phyloP scores from a whole-genome alignment of 495 filamentous ascomycete genomes.

The Lasiosphaeris hirsuta region DNA sequence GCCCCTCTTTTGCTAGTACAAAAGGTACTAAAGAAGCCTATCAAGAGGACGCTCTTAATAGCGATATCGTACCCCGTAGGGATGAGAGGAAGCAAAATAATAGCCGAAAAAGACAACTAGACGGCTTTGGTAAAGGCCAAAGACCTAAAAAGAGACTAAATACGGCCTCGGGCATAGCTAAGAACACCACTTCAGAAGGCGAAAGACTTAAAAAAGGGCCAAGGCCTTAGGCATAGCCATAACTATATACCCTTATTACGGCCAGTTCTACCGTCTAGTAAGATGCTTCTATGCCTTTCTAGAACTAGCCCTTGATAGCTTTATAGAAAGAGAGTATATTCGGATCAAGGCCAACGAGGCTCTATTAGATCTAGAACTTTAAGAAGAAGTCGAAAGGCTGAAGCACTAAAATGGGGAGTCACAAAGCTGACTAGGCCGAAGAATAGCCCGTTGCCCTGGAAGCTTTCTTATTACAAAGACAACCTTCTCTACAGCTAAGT shows the following conservation, averaged over 20 bases:
- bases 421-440: slow-evolving; percentile 1
- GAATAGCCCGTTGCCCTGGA: neutral
- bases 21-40: neutral
- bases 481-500: slow-evolving; percentile 4
- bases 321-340: slow-evolving; percentile 9
- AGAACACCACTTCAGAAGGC: neutral
- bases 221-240: slow-evolving; percentile 2
- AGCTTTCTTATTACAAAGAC: neutral
- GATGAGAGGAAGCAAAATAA: slow-evolving; percentile 2
- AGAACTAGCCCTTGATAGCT: slow-evolving; percentile 5
- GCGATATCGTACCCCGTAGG: neutral
- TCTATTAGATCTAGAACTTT: slow-evolving; percentile 7
- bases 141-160: slow-evolving; percentile 11
- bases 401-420: neutral
- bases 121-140: neutral
- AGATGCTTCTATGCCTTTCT: slow-evolving; percentile 7
- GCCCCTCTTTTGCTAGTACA: slow-evolving; percentile 1
- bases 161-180: neutral
- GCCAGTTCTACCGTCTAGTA: slow-evolving; percentile 12
- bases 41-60: slow-evolving; percentile 3
- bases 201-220: slow-evolving; percentile 6
- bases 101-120: neutral
- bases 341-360: slow-evolving; percentile 6
- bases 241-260: slow-evolving; percentile 8
- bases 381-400: slow-evolving; percentile 9